Evolutionary conservation across 1,284 basidiomycete species (phyloP).

Genomic region (Ustilago crameri): DNA sequence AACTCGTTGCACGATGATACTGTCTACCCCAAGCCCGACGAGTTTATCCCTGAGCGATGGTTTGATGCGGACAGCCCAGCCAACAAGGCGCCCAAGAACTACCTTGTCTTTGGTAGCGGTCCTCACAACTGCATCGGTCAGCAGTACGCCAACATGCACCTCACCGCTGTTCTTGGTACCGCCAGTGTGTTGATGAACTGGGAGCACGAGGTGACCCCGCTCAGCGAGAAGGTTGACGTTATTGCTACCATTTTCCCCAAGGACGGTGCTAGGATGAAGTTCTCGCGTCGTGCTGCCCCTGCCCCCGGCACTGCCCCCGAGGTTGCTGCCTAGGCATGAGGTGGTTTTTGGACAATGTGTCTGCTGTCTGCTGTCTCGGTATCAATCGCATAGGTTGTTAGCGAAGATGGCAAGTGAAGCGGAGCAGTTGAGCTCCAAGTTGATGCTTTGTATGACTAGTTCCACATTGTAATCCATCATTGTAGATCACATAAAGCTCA

Average conservation of each 20-base stretch:
- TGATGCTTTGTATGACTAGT: slow-evolving; percentile 15
- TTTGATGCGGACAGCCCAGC: slow-evolving; percentile 86
- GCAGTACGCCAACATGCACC: slow-evolving; percentile 93
- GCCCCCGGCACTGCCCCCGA: slow-evolving; percentile 52
- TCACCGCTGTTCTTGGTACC: slow-evolving; percentile 85
- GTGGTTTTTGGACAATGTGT: neutral
- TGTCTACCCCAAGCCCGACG: slow-evolving; percentile 87
- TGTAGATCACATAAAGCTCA: slow-evolving; percentile 6
- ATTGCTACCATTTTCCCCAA: slow-evolving; percentile 82
- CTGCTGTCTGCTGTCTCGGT: too few species aligned
- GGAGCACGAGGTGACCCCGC: slow-evolving; percentile 84
- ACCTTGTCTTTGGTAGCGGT: slow-evolving; percentile 92
- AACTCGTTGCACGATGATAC: slow-evolving; percentile 86
- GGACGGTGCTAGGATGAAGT: slow-evolving; percentile 86
- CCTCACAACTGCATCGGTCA: slow-evolving; percentile 85
- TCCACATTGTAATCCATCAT: slow-evolving; percentile 20
- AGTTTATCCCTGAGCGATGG: slow-evolving; percentile 90
- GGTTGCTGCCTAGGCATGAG: slow-evolving; percentile 57
- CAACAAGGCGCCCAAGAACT: slow-evolving; percentile 90
- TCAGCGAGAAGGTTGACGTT: slow-evolving; percentile 78
- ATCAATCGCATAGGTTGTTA: neutral
- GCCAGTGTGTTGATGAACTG: slow-evolving; percentile 85
- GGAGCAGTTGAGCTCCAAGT: slow-evolving; percentile 1
- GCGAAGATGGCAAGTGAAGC: neutral
- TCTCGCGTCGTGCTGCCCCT: slow-evolving; percentile 69